These are phyloP conservation scores for Tolypocladium tropicale DNA, from an alignment of 2,329 filamentous ascomycete genomes.

Conservation along the genomic window DNA sequence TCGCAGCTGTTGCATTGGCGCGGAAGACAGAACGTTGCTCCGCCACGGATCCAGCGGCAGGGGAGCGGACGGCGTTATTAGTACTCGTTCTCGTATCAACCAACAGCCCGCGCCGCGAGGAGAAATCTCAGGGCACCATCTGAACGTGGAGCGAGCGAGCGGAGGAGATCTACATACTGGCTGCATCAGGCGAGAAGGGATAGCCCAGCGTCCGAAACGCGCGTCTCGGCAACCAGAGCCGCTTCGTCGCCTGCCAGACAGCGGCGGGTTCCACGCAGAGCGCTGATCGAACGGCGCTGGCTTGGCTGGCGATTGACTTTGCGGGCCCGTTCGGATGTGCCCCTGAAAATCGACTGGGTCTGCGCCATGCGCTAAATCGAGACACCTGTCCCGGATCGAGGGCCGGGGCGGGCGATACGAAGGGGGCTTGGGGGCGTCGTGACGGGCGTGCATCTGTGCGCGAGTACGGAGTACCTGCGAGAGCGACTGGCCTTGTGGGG, in stretches of 20 bases:
- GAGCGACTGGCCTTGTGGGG: no score
- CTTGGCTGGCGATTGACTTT: no score
- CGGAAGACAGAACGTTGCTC: not conserved
- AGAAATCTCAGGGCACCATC: no score
- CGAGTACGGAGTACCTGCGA: no score
- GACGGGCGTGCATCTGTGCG: not conserved
- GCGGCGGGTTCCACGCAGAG: not conserved
- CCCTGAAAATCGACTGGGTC: conserved; percentile 1
- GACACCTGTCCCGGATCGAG: not conserved
- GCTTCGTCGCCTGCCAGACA: not conserved
- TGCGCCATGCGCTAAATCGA: not conserved
- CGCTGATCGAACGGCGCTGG: not conserved
- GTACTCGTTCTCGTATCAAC: no score
- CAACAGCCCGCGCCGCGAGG: no score
- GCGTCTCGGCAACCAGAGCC: not conserved
- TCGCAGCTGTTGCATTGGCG: not conserved
- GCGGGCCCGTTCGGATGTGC: not conserved
- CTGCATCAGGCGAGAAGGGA: not conserved
- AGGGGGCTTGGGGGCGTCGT: not conserved
- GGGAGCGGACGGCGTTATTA: not conserved
- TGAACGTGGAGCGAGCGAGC: not conserved
- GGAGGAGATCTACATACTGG: not conserved
- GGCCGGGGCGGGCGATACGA: not conserved
- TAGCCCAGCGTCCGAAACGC: not conserved
- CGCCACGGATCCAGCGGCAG: not conserved